Base-by-base conservation (phyloP, 2,329 filamentous ascomycete species). In the Graphilbum ipis-grandicollis region DNA sequence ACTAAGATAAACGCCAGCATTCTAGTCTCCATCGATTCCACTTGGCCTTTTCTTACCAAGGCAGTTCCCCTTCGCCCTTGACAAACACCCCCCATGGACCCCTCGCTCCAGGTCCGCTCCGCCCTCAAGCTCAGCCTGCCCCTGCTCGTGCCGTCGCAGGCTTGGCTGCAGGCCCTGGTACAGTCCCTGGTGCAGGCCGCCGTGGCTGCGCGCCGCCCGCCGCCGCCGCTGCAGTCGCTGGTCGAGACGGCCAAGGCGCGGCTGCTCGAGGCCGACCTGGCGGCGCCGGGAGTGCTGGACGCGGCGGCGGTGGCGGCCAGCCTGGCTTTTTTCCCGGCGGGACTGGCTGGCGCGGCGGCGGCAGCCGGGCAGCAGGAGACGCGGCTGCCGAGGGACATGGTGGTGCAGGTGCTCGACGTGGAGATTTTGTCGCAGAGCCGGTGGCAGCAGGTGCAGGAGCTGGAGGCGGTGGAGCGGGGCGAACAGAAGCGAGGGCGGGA, bases 401-500 rank as follows among this genome's bases (percentile, higher is more conserved):
- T 78, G 3, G 77, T 90, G 1, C 90, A 96, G 54, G 71, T 96
- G 1, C 59, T 93, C 2, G 85, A 92, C 47, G 65, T 96, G 8
- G 79, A 93, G 50, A 86, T 96, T 50, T 67, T 96, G 17, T 69
- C 76, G 2, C 66, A 70, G 36, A 84, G 79, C 47, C 69, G 79
- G 36, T 93, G 86, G 83, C 78, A 83, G 44, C 84, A 94, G 54
- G 69, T 93, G 23, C 84, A 94, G 53, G 74, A 76, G 25, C 71
- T 90, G 7, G 81, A 88, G 54, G 69, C 75, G 31, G 62, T 75
- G 32, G 74, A 79, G 48, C 66, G 79, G 12, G 82, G 82, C 1
- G 81, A 88, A 57, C 70, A 63, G 44, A 82, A 68, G 1, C 69
- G 73, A 30, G 90, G 90, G 0, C 61, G 85, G 9, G 80, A 94